Conservation (phyloP, 441 rosid species). For the Adansonia grandidieri region DNA sequence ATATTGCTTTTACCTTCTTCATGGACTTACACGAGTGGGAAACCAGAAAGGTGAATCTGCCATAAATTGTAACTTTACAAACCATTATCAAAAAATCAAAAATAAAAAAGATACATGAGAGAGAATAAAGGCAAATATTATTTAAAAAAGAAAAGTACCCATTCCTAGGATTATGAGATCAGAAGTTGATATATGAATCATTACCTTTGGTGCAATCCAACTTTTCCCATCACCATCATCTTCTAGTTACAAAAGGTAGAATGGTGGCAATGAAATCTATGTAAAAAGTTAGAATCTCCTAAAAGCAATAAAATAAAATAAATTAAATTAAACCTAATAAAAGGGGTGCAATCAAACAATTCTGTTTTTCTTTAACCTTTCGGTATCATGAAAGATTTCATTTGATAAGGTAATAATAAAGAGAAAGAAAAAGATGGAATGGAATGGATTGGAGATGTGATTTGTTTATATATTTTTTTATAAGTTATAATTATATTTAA, state of each 20-base stretch:
- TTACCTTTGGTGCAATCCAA: background rate
- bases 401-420: constrained; percentile 10
- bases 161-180: background rate
- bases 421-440: background rate
- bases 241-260: background rate
- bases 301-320: background rate
- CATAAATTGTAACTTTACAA: background rate
- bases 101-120: background rate
- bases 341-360: background rate
- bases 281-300: background rate
- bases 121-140: constrained; percentile 10
- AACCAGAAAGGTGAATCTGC: constrained; percentile 14
- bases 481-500: no score
- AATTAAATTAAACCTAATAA: no score
- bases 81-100: background rate
- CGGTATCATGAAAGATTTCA: constrained; percentile 3
- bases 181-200: background rate
- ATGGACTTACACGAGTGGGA: constrained; percentile 26
- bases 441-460: no score
- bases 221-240: constrained; percentile 17
- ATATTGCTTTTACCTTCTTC: background rate
- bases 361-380: background rate
- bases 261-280: constrained; percentile 7
- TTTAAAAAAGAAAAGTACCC: background rate
- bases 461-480: no score